Conservation (phyloP, 441 rosid species). For the Euphorbia celastroides region DNA sequence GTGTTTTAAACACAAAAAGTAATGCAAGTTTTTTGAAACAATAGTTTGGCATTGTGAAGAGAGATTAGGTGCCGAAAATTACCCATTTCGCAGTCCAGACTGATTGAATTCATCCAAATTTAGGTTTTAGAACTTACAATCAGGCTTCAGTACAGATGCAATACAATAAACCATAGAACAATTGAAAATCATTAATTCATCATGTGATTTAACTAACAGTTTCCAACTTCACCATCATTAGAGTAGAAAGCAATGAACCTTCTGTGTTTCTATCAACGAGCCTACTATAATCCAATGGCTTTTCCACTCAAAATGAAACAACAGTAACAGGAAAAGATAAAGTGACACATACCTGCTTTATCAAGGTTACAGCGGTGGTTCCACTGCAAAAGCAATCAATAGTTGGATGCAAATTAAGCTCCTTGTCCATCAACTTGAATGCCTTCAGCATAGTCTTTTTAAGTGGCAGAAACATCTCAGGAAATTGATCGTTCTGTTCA, state of each 20-base stretch:
- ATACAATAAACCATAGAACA: neutral
- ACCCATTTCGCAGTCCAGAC: neutral
- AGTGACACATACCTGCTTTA: slow-evolving; percentile 98
- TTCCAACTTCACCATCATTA: neutral
- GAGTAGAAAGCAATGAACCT: neutral
- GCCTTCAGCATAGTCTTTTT: slow-evolving; percentile 78
- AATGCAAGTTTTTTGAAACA: neutral
- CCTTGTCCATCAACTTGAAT: slow-evolving; percentile 91
- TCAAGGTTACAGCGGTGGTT: slow-evolving; percentile 88
- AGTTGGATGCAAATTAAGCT: slow-evolving; percentile 56
- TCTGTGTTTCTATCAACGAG: neutral
- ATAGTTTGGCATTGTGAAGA: too few species aligned
- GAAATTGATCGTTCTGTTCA: slow-evolving; percentile 49
- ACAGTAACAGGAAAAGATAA: neutral
- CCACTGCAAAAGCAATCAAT: slow-evolving; percentile 97
- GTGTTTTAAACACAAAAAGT: neutral
- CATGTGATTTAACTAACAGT: slow-evolving; percentile 1
- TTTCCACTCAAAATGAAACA: neutral
- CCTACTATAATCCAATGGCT: neutral
- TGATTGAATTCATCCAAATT: neutral
- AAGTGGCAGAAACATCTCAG: slow-evolving; percentile 53
- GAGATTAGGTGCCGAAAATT: neutral
- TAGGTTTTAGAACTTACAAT: too few species aligned
- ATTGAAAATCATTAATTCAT: neutral
- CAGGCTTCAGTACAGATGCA: neutral